These are phyloP conservation scores for Drosera capensis DNA, from an alignment of 148 eudicot genomes.

Conservation along the genomic window DNA sequence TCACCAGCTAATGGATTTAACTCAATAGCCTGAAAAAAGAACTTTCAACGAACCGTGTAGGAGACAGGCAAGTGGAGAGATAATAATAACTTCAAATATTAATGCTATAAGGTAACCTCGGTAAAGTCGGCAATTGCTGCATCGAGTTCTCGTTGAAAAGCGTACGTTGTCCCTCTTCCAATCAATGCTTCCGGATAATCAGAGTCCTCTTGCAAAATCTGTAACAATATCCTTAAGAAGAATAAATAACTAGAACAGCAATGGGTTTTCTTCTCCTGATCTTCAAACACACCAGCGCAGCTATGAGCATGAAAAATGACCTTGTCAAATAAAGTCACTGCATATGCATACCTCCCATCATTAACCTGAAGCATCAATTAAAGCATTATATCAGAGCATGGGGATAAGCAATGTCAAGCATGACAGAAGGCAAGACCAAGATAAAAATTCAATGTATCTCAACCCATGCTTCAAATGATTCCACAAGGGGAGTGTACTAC, in stretches of 20 bases:
- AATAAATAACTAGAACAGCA: not conserved
- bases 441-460: not conserved
- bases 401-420: not conserved
- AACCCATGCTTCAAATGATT: not conserved
- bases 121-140: slow-evolving; percentile 93
- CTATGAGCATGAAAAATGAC: slow-evolving; percentile 18
- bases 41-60: slow-evolving; percentile 2
- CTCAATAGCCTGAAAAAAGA: slow-evolving; percentile 51
- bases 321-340: slow-evolving; percentile 83
- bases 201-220: slow-evolving; percentile 83
- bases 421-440: not conserved
- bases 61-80: slow-evolving; percentile 1
- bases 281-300: not conserved
- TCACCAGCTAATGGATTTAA: slow-evolving; percentile 81
- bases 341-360: slow-evolving; percentile 77
- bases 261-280: not conserved
- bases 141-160: slow-evolving; percentile 90
- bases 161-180: slow-evolving; percentile 98
- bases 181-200: slow-evolving; percentile 92
- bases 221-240: slow-evolving; percentile 8
- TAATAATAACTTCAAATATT: not conserved
- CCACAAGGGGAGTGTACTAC: not conserved
- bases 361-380: slow-evolving; percentile 43
- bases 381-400: not conserved
- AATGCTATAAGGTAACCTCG: slow-evolving; percentile 29